Evolutionary conservation across 306 rosid species (phyloP).

Genomic region (Purshia tridentata): DNA sequence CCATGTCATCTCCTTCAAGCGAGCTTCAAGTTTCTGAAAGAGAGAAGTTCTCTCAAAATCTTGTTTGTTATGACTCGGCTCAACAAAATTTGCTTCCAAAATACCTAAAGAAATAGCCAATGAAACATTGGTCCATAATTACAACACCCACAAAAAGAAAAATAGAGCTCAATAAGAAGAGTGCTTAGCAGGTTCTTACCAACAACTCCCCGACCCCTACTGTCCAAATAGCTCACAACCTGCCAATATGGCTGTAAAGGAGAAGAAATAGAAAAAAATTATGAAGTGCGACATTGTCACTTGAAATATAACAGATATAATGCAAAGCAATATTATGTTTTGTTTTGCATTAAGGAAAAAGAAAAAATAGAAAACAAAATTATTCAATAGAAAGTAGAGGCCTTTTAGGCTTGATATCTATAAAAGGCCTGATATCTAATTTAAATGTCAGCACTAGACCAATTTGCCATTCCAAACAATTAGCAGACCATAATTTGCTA

Average conservation of each 20-base stretch:
- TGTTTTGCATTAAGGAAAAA: neutral
- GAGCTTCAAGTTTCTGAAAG: constrained; percentile 83
- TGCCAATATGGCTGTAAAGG: constrained; percentile 86
- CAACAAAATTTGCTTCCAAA: constrained; percentile 80
- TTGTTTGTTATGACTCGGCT: constrained; percentile 93
- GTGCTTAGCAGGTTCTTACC: constrained; percentile 52
- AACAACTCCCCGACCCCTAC: constrained; percentile 84
- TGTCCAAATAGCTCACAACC: constrained; percentile 61
- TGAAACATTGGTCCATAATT: constrained; percentile 23
- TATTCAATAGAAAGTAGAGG: neutral
- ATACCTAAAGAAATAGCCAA: constrained; percentile 49
- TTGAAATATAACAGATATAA: neutral
- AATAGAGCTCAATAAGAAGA: constrained; percentile 9
- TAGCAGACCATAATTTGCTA: neutral
- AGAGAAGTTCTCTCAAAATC: constrained; percentile 90
- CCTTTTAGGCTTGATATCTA: neutral
- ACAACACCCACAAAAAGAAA: constrained; percentile 12
- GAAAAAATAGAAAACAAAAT: neutral
- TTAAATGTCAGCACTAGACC: neutral
- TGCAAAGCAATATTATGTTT: neutral
- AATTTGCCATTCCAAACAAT: neutral
- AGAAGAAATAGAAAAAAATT: constrained; percentile 8
- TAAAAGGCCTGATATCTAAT: neutral
- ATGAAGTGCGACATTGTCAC: neutral
- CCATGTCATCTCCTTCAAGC: constrained; percentile 83